Evolutionary conservation across 441 rosid genomes (phyloP).

Genomic region (Brassica balearica): DNA sequence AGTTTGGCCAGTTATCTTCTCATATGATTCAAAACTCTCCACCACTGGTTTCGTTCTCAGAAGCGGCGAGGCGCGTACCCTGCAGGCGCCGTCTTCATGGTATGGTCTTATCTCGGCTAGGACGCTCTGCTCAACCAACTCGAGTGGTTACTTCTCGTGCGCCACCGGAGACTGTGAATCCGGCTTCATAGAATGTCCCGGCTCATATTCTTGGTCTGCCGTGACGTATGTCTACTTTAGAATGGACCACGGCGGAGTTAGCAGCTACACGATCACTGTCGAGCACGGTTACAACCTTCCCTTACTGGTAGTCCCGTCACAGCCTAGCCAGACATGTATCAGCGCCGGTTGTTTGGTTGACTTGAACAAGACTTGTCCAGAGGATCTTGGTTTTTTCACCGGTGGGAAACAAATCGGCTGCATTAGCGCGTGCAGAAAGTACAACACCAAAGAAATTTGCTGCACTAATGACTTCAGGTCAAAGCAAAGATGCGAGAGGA

Average conservation of each 20-base stretch:
- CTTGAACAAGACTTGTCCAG: slow-evolving; percentile 50
- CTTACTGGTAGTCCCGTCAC: slow-evolving; percentile 35
- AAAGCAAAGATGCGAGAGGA: slow-evolving; percentile 42
- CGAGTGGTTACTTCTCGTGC: slow-evolving; percentile 41
- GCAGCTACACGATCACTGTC: slow-evolving; percentile 47
- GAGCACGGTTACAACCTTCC: slow-evolving; percentile 62
- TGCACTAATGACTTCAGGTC: slow-evolving; percentile 9
- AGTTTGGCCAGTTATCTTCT: slow-evolving; percentile 35
- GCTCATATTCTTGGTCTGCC: slow-evolving; percentile 39
- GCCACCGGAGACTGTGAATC: slow-evolving; percentile 49
- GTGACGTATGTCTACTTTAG: slow-evolving; percentile 37
- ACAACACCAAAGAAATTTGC: slow-evolving; percentile 39
- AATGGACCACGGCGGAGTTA: slow-evolving; percentile 24
- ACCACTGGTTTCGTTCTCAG: slow-evolving; percentile 46
- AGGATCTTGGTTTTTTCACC: slow-evolving; percentile 35
- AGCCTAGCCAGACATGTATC: slow-evolving; percentile 25
- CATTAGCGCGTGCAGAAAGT: slow-evolving; percentile 46
- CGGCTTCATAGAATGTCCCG: slow-evolving; percentile 42
- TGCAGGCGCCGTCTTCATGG: slow-evolving; percentile 26
- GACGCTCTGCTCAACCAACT: slow-evolving; percentile 40
- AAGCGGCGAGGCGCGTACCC: slow-evolving; percentile 7
- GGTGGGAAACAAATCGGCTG: slow-evolving; percentile 41
- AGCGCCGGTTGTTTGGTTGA: slow-evolving; percentile 44
- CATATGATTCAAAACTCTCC: slow-evolving; percentile 14
- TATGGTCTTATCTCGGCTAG: slow-evolving; percentile 14